Base-by-base conservation (phyloP, 345 rosid species). In the Noccaea caerulescens region DNA sequence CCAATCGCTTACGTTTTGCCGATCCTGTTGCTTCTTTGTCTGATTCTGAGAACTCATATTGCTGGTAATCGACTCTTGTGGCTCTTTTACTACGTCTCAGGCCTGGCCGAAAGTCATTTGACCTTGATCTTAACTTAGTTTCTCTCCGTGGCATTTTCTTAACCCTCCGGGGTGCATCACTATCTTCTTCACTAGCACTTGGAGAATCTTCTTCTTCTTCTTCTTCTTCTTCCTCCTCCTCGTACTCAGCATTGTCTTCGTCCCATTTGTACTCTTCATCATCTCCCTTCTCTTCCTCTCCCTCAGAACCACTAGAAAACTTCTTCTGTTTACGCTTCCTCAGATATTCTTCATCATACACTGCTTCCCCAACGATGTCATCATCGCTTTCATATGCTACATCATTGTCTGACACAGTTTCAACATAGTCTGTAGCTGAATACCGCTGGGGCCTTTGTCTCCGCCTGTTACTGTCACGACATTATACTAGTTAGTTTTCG, bases 331-430 rank as follows among this genome's bases (percentile, higher is more conserved):
- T 90, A 45, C 97, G 92, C 80, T 92, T 92, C 82, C 57, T 87
- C 77, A 92, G 76, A 84, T 95, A 95, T 78, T 92, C 99, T 51
- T 95, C 99, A 71, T 95, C 98, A 76, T 95, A 95, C 14, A 95
- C 83, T 37, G 96, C 99, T 84, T 95, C 99, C 56, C 99, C 99
- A 77, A 87, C 97, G 73, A 95, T 95, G 72, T 95, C 99, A 83
- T 95, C 99, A 63, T 95, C 99, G 69, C 89, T 95, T 73, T 85
- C 92, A 71, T 77, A 88, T 65, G 86, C 92, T 12, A 84, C 93
- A 13, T 94, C 99, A 49, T 85, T 83, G 69, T 92, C 99, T 66
- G 98, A 95, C 58, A 90, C 79, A 45, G 91, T 93, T 83, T 90
- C 96, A 74, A 91, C 89, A 36, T 68, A 95, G 23, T 92, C 99